phyloP scores from a whole-genome alignment of 2,329 filamentous ascomycete species.

The Epichloe gansuensis region DNA sequence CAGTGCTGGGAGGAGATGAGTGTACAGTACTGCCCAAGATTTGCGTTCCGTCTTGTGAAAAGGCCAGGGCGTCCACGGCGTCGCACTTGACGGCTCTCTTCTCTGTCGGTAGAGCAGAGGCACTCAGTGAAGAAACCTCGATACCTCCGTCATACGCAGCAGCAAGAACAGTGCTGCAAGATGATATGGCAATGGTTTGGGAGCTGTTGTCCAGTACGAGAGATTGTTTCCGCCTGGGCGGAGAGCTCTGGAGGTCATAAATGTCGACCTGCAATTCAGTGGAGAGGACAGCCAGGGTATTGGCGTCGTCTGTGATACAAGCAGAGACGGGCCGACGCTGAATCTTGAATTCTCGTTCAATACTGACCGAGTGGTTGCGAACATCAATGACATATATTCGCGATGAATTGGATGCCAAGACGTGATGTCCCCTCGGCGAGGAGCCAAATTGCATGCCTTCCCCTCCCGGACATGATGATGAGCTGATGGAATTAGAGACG shows the following conservation, averaged over 20 bases:
- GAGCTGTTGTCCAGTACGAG: conserved; percentile 69
- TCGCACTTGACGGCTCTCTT: conserved; percentile 68
- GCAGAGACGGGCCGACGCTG: conserved; percentile 61
- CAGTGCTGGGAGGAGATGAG: conserved; percentile 52
- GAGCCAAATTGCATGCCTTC: conserved; percentile 78
- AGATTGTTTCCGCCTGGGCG: conserved; percentile 59
- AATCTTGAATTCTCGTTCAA: conserved; percentile 70
- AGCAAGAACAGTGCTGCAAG: conserved; percentile 68
- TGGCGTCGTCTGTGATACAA: conserved; percentile 68
- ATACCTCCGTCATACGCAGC: conserved; percentile 82
- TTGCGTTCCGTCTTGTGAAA: conserved; percentile 67
- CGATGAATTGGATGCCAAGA: conserved; percentile 76
- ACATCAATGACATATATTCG: conserved; percentile 69
- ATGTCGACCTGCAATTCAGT: conserved; percentile 75
- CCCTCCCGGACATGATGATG: conserved; percentile 72
- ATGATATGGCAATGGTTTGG: conserved; percentile 65
- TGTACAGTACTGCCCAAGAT: conserved; percentile 62
- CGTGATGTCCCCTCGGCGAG: conserved; percentile 59
- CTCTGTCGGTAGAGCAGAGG: conserved; percentile 50
- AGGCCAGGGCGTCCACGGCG: conserved; percentile 58
- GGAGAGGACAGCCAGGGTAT: conserved; percentile 64
- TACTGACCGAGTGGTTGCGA: conserved; percentile 42
- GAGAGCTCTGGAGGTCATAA: conserved; percentile 55
- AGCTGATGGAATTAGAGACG: conserved; percentile 72
- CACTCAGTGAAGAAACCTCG: conserved; percentile 65